Conservation (phyloP, 768 basidiomycete genomes). For the Roridomyces roridus region DNA sequence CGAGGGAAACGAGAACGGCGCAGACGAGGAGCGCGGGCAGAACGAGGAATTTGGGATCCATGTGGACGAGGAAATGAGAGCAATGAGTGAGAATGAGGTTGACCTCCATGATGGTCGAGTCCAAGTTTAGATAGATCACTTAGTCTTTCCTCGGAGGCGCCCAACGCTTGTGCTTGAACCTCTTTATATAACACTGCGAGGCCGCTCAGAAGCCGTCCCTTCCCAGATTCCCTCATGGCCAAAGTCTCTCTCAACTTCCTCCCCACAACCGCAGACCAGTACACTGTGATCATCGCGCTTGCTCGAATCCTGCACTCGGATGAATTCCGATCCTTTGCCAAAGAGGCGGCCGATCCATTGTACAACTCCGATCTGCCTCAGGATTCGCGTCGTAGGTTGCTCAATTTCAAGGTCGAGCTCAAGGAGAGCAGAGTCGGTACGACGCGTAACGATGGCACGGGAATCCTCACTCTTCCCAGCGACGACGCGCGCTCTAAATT, state of each 20-base stretch:
- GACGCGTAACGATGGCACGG: conserved; percentile 59
- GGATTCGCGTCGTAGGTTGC: conserved; percentile 38
- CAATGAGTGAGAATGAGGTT: background rate
- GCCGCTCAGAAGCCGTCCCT: no score
- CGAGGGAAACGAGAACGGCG: conserved; percentile 1
- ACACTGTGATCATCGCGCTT: conserved; percentile 63
- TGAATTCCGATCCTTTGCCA: conserved; percentile 40
- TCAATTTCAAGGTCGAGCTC: conserved; percentile 71
- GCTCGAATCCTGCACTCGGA: conserved; percentile 63
- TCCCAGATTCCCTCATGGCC: conserved; percentile 32
- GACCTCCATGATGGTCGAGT: background rate
- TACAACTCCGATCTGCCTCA: conserved; percentile 25
- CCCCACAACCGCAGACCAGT: conserved; percentile 52
- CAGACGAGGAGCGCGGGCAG: background rate
- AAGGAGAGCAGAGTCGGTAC: conserved; percentile 53
- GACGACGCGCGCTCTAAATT: conserved; percentile 51
- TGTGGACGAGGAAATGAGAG: background rate
- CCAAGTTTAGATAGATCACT: background rate
- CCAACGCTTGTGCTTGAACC: no score
- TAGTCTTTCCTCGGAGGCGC: background rate
- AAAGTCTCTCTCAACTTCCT: conserved; percentile 42
- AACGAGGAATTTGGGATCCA: background rate
- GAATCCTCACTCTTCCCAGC: conserved; percentile 42
- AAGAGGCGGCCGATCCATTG: conserved; percentile 8
- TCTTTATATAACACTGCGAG: no score